Base-by-base conservation (phyloP, 768 basidiomycete species). In the Hortiboletus campestris region DNA sequence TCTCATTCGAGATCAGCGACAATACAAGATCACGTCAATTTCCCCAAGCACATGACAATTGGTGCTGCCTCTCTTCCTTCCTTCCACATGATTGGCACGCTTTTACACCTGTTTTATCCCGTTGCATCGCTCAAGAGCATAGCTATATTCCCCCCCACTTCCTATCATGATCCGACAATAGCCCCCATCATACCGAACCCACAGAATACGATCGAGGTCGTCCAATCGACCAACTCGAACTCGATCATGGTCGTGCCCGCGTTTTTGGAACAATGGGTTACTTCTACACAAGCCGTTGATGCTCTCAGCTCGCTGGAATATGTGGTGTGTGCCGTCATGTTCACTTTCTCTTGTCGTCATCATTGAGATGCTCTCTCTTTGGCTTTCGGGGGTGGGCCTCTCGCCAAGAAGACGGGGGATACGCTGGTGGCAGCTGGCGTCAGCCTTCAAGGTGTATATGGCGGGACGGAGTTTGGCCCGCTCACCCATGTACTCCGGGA, bases 361-460 rank as follows among this genome's bases (percentile, higher is more conserved):
- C 2, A 32, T 34, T 56, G 16, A 50, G 17, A 6, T 1, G 25
- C 28, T 8, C 31, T 4, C 10, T 25, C 4, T 5, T n/a, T 78
- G 75, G 35, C 22, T 1, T 79, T 62, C 55, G 61, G 57, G 0
- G 78, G 77, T 22, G 77, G 76, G 0, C 66, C 76, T 0, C 62
- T 79, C 4, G 59, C 77, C 2, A 56, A 64, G 4, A 71, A 68
- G 51, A 60, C 73, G 3, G 79, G 77, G 0, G 69, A 78, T 31
- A 55, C 50, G 6, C 55, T 79, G n/a, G 64, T 25, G 25, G 25
- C 25, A 25, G 61, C 70, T 0, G 76, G 78, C 0, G 73, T 79
- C 7, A 66, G 63, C 12, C 39, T 79, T 2, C 32, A 49, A 11
- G 49, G 66, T 1, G 41, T 70, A 0, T 79, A 78, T 46, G 77